Percentiles rank a stretch among this genome's conserved stretches.
phyloP scores from a whole-genome alignment of 1,139 yeast species.

The Candida frijolesensis region DNA sequence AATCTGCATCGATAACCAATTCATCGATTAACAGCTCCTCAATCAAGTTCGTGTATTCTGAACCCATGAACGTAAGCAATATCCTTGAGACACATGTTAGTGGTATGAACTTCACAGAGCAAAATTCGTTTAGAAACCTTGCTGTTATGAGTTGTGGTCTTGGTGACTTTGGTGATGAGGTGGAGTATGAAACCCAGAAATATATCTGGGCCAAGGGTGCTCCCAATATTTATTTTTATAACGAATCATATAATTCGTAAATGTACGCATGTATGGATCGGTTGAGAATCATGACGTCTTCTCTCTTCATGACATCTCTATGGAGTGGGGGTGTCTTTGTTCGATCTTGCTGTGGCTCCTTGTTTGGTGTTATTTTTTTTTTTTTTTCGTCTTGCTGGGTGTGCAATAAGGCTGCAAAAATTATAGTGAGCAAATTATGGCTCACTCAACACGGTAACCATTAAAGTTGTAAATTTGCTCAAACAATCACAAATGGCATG shows the following conservation, averaged over 20 bases:
- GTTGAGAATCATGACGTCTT: background rate
- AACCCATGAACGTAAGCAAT: constrained; percentile 6
- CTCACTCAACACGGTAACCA: constrained; percentile 3
- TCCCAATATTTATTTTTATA: constrained; percentile 39
- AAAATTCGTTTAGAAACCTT: constrained; percentile 23
- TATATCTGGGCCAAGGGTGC: constrained; percentile 28
- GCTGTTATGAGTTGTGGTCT: constrained; percentile 46
- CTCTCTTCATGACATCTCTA: background rate
- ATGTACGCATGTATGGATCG: background rate
- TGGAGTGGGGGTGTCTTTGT: background rate
- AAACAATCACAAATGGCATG: background rate
- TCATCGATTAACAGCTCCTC: constrained; percentile 1
- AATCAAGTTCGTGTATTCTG: constrained; percentile 5
- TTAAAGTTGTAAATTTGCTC: constrained; percentile 3
- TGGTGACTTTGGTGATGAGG: constrained; percentile 24
- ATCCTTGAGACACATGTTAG: constrained; percentile 10
- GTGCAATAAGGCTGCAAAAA: constrained; percentile 1
- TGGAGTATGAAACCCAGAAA: constrained; percentile 29
- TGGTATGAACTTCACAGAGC: constrained; percentile 11
- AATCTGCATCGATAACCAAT: background rate
- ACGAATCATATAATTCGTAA: constrained; percentile 27
- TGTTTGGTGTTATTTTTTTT: background rate
- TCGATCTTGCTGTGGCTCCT: background rate
- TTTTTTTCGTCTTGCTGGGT: background rate
- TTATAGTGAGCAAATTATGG: constrained; percentile 1